Conservation (phyloP, 2,329 filamentous ascomycete species). For the Venturia aucupariae region DNA sequence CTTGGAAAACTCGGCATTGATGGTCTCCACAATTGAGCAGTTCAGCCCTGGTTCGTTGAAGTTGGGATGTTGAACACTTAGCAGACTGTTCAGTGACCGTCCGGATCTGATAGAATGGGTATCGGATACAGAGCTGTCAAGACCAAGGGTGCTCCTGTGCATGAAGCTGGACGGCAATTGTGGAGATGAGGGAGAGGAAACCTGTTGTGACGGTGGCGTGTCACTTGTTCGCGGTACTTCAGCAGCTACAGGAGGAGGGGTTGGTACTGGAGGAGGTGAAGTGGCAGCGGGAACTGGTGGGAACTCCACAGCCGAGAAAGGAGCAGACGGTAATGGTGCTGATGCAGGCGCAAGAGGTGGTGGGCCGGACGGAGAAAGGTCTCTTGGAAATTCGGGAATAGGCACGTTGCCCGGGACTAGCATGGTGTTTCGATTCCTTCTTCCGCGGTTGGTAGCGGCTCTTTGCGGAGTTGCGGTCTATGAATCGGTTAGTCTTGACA, state of each 20-base stretch:
- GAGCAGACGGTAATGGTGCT: neutral
- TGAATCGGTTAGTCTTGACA: conserved; percentile 22
- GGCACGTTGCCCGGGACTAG: conserved; percentile 51
- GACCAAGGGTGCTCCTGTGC: conserved; percentile 19
- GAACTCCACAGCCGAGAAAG: conserved; percentile 15
- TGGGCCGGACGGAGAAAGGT: conserved; percentile 23
- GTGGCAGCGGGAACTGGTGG: conserved; percentile 17
- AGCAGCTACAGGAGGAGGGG: neutral
- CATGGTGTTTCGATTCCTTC: conserved; percentile 84
- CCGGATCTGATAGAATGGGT: conserved; percentile 86
- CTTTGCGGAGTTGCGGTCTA: conserved; percentile 5
- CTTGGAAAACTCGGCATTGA: conserved; percentile 75
- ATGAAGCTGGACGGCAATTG: conserved; percentile 15
- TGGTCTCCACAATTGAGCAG: conserved; percentile 81
- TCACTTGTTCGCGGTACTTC: neutral
- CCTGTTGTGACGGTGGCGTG: conserved; percentile 4
- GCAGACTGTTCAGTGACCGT: conserved; percentile 62
- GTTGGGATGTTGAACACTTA: conserved; percentile 70
- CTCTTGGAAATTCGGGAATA: conserved; percentile 29
- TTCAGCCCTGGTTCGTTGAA: conserved; percentile 72
- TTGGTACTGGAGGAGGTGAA: conserved; percentile 17
- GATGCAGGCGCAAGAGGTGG: conserved; percentile 12
- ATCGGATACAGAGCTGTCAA: conserved; percentile 59
- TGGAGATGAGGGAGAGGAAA: conserved; percentile 16
- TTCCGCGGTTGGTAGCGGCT: conserved; percentile 67